Evolutionary conservation across 2,329 filamentous ascomycete species (phyloP).

Genomic region (Alternaria triticina): DNA sequence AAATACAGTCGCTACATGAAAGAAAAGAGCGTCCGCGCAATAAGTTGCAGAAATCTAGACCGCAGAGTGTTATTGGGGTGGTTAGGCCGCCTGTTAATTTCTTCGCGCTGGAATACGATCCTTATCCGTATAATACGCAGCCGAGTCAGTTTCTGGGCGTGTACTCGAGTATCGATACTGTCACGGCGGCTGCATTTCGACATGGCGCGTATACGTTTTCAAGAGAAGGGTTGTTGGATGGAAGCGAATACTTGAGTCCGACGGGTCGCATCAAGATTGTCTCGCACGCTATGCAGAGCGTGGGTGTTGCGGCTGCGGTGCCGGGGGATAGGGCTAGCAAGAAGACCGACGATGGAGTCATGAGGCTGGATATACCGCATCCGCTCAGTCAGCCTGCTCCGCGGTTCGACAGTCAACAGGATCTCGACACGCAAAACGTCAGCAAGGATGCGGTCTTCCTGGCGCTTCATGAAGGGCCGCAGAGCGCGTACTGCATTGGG

Average conservation of each 20-base stretch:
- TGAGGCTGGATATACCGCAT: constrained; percentile 33
- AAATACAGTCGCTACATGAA: constrained; percentile 11
- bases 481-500: constrained; percentile 23
- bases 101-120: constrained; percentile 29
- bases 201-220: constrained; percentile 34
- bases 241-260: constrained; percentile 27
- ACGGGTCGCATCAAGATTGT: constrained; percentile 33
- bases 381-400: constrained; percentile 13
- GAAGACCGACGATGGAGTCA: constrained; percentile 3
- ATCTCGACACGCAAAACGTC: not conserved
- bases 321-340: constrained; percentile 8
- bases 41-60: constrained; percentile 16
- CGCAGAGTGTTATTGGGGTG: not conserved
- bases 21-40: constrained; percentile 18
- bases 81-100: not conserved
- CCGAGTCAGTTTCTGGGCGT: constrained; percentile 30
- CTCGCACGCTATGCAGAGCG: constrained; percentile 14
- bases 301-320: constrained; percentile 16
- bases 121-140: constrained; percentile 26
- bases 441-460: constrained; percentile 17
- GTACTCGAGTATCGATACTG: constrained; percentile 26
- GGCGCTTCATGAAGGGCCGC: constrained; percentile 23
- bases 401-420: constrained; percentile 10
- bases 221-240: constrained; percentile 28
- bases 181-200: constrained; percentile 24